Base-by-base conservation (phyloP, 1,139 yeast genomes). In the Lodderomyces margitis region DNA sequence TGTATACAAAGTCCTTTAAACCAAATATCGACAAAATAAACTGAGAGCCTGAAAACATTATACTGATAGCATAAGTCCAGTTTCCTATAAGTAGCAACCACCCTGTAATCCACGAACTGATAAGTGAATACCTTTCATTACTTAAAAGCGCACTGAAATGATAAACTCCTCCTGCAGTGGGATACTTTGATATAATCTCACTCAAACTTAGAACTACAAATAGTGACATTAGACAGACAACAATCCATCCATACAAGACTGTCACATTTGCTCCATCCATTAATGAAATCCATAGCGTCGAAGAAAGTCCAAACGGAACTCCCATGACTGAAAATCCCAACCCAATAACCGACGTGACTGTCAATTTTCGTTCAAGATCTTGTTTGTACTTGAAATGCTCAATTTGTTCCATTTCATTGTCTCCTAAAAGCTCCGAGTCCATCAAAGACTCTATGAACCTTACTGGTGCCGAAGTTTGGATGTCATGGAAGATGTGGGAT, bases 271-370 rank as follows among this genome's bases (percentile, higher is more conserved):
- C 87, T 6, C 92, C 92, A 58, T 83, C 85, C 16, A 80, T 70
- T 42, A 84, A 63, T 1, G 86, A 81, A 36, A 83, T 82, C 60
- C 83, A 78, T 54, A 84, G 66, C 0, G 88, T 83, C 1, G 87
- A 79, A 4, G 87, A 79, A 53, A 84, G 70, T 1, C 91, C 89
- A 56, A 84, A 74, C 0, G 89, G 91, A 0, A 86, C 89, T 16
- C 87, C 86, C 91, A 84, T 83, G 20, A 84, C 62, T 2, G 88
- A 81, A 56, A 83, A 83, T 1, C 92, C 89, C 21, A 84, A 62
- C 2, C 91, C 92, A 34, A 84, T 77, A 27, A 84, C 78, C 0
- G 88, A 81, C 0, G 80, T 68, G 2, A 83, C 84, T 1, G 86
- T 75, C 45, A 83, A 68, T 46, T 82, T 80, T 49, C 86, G 70